Percentiles rank a stretch among this genome's conserved stretches.
Evolutionary conservation across 1,284 basidiomycete species (phyloP).

Genomic region (Afroboletus lepidellus): DNA sequence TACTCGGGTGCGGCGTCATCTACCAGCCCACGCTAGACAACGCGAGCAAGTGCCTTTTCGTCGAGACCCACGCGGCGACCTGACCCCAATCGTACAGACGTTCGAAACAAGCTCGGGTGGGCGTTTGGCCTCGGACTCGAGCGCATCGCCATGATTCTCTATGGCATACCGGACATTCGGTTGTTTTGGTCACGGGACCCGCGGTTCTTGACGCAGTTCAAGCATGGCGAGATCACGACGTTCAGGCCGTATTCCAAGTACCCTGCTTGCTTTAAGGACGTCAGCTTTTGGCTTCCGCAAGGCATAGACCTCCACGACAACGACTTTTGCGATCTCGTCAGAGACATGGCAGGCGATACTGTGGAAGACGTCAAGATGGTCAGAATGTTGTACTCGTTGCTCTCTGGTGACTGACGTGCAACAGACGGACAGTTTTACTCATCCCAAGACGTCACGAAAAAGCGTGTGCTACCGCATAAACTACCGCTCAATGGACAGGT

Average conservation of each 20-base stretch:
- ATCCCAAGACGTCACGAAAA: conserved; percentile 82
- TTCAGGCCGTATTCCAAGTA: conserved; percentile 91
- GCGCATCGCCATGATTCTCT: conserved; percentile 97
- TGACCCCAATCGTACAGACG: conserved; percentile 49
- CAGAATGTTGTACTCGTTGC: conserved; percentile 23
- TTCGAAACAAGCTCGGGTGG: conserved; percentile 89
- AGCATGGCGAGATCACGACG: conserved; percentile 67
- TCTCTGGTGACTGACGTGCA: conserved; percentile 10
- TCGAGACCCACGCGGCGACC: neutral
- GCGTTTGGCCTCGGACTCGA: conserved; percentile 98
- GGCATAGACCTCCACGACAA: conserved; percentile 77
- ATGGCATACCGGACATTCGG: conserved; percentile 97
- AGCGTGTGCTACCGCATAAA: conserved; percentile 91
- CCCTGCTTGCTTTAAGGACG: conserved; percentile 86
- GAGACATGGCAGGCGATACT: conserved; percentile 89
- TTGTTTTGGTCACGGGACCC: conserved; percentile 94
- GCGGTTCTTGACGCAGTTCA: conserved; percentile 89
- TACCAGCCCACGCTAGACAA: conserved; percentile 85
- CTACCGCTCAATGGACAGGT: conserved; percentile 97
- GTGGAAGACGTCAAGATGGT: conserved; percentile 90
- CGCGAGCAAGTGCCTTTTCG: conserved; percentile 59
- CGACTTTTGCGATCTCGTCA: conserved; percentile 93
- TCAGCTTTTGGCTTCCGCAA: conserved; percentile 86
- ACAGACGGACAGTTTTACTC: conserved; percentile 89
- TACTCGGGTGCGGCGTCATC: conserved; percentile 93